Percentiles rank a stretch among this genome's conserved stretches.
phyloP scores from a whole-genome alignment of 805 yeast genomes.

The Scheffersomyces coipomensis region DNA sequence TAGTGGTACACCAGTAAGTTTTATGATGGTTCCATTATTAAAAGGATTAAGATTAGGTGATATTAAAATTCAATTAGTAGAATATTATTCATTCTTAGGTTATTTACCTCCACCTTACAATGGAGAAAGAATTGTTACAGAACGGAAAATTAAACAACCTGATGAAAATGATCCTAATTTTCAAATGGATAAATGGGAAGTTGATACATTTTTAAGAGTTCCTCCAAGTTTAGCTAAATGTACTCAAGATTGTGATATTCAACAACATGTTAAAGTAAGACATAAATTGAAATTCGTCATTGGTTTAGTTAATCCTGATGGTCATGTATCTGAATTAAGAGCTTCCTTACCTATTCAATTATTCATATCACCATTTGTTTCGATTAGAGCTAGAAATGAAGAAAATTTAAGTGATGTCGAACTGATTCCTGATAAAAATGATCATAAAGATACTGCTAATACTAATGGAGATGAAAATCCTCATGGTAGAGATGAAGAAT shows the following conservation, averaged over 20 bases:
- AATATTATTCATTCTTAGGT: conserved; percentile 62
- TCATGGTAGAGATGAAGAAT: conserved; percentile 25
- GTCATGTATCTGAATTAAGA: conserved; percentile 86
- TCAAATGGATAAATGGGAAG: conserved; percentile 67
- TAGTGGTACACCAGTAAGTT: conserved; percentile 64
- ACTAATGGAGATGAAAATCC: conserved; percentile 12
- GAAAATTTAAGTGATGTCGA: neutral
- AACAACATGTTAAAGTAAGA: conserved; percentile 70
- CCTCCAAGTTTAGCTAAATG: conserved; percentile 75
- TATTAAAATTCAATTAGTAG: conserved; percentile 67
- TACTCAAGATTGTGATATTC: conserved; percentile 84
- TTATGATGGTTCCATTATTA: conserved; percentile 72
- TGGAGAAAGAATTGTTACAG: conserved; percentile 59
- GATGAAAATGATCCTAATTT: conserved; percentile 42
- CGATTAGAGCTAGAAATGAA: conserved; percentile 52
- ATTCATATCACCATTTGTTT: conserved; percentile 78
- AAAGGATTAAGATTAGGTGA: conserved; percentile 80
- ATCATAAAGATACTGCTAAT: conserved; percentile 1
- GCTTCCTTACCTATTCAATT: conserved; percentile 83
- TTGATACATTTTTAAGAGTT: conserved; percentile 55
- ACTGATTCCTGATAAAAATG: conserved; percentile 5
- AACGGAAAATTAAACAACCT: conserved; percentile 46
- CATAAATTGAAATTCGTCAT: conserved; percentile 85
- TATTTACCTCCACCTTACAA: conserved; percentile 54
- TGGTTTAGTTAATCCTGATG: conserved; percentile 81